Base-by-base conservation (phyloP, 176 grass and related monocot species). In the Leersia perrieri region DNA sequence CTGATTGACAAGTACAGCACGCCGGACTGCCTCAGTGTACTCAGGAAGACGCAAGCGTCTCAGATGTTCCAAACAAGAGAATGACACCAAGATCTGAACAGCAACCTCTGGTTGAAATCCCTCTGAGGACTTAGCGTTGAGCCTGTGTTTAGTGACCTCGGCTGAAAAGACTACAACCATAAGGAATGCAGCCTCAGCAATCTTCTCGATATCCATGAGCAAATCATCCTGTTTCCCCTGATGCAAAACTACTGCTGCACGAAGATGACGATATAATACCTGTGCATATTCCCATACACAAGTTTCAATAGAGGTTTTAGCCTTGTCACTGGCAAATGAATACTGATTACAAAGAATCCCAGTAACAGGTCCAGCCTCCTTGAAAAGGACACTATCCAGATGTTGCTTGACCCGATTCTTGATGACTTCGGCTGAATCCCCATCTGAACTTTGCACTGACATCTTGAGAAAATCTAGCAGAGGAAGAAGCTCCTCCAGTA, bases 11-110 rank as follows among this genome's bases (percentile, higher is more conserved):
- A 95, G 55, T 12, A 95, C 88, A 81, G 90, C 90, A 68, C 78
- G 75, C 29, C 81, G 81, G 33, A 98, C 84, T 45, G 90, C 78
- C 60, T 98, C 90, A 36, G 90, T 98, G 82, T 98, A 98, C 72
- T 98, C 95, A 53, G 90, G 92, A 74, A 98, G 83, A 57, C 90
- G 90, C 67, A 91, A 12, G 0, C 86, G 88, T 71, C 95, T 90
- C 29, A 94, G 76, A 93, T 98, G 84, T 78, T 98, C 92, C n/a
- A 98, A 82, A 83, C 92, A 98, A 84, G 95, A 91, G 72, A 98
- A 98, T 0, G 75, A 73, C 11, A 89, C 90, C 55, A 98, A 91
- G 66, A 98, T 91, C 72, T 67, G 78, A 65, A 92, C 81, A 65
- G 92, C 83, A 81, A 98, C 85, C 74, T 82, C 83, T 0, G 84